Evolutionary conservation across 345 rosid species (phyloP), one percentile per base, ranked within the genome.

Genomic region (Pistacia atlantica): DNA sequence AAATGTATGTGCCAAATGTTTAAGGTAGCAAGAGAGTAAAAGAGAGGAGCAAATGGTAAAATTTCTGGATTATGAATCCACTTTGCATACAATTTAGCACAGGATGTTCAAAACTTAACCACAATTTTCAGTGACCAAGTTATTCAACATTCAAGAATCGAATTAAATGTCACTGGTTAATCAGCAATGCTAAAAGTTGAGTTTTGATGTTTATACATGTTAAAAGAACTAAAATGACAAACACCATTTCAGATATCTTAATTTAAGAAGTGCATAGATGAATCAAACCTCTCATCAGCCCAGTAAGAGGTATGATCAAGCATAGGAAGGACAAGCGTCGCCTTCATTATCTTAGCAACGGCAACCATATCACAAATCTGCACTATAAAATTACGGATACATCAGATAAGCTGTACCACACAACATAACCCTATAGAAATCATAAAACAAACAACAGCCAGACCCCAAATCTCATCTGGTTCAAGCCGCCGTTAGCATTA

Each of bases 391-490:
- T 68, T 74, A 76, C 82, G 83, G 61, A 85, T 68, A 49, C 83
- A 89, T 86, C 80, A 90, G 90, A 78, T 69, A 73, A 56, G 55
- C 22, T 37, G 62, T 60, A 73, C 42, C 57, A 46, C 28, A 56
- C 28, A 64, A 73, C 11, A 65, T 31, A 51, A 75, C 64, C 66
- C 18, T 18, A 59, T 25, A 58, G 54, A 86, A 66, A 71, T 65
- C 78, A 74, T 73, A 71, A 67, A 81, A 78, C 67, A 69, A 80
- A 80, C 76, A 86, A 88, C 59, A 88, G 85, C 87, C 95, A 71
- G 91, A 95, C 99, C 98, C 99, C 99, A 89, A 93, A 93, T 92
- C 99, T 89, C 99, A 95, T 93, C 91, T 95, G 99, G 81, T 95
- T 95, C 76, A 95, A 86, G 89, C 99, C 99, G 69, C 99, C 99